These are phyloP conservation scores for Globisporangium echinulatum DNA, from an alignment of 352 stramenopile species.

Conservation along the genomic window DNA sequence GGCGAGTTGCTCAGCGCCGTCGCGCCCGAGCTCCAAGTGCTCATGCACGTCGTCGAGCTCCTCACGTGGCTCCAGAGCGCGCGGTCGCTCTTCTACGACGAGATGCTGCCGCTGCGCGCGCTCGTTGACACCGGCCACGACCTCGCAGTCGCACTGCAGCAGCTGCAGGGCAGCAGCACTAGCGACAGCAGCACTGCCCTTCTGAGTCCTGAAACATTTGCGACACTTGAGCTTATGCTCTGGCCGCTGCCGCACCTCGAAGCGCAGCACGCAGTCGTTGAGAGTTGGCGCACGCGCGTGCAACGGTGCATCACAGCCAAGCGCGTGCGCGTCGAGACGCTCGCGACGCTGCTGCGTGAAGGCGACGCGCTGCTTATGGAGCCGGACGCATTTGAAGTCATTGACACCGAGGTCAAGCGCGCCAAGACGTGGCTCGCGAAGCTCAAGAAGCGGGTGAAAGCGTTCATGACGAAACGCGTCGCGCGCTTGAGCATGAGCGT, in stretches of 20 bases:
- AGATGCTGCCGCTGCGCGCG: slow-evolving; percentile 52
- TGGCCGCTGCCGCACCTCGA: slow-evolving; percentile 73
- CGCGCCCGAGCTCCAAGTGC: slow-evolving; percentile 44
- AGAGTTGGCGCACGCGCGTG: slow-evolving; percentile 57
- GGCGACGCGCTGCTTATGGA: slow-evolving; percentile 58
- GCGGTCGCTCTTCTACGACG: slow-evolving; percentile 76
- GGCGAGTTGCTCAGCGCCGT: slow-evolving; percentile 60
- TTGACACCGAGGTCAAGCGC: slow-evolving; percentile 79
- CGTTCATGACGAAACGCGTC: slow-evolving; percentile 64
- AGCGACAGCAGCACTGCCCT: background rate
- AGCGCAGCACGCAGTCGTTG: slow-evolving; percentile 53
- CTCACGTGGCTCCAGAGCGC: slow-evolving; percentile 74
- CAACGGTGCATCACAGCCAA: slow-evolving; percentile 55
- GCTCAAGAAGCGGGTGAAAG: slow-evolving; percentile 75
- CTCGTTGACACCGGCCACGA: slow-evolving; percentile 46
- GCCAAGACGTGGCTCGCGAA: slow-evolving; percentile 79
- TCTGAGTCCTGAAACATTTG: slow-evolving; percentile 27
- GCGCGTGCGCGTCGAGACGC: slow-evolving; percentile 40
- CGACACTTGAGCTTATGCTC: slow-evolving; percentile 44
- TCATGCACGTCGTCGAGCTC: slow-evolving; percentile 47
- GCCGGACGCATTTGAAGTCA: slow-evolving; percentile 65
- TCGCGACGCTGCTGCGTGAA: slow-evolving; percentile 52
- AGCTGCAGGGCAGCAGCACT: slow-evolving; percentile 11
- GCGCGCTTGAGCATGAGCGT: slow-evolving; percentile 52
- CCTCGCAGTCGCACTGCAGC: slow-evolving; percentile 27